Conservation (phyloP, 2,329 filamentous ascomycete genomes). For the Exophiala calicioides region DNA sequence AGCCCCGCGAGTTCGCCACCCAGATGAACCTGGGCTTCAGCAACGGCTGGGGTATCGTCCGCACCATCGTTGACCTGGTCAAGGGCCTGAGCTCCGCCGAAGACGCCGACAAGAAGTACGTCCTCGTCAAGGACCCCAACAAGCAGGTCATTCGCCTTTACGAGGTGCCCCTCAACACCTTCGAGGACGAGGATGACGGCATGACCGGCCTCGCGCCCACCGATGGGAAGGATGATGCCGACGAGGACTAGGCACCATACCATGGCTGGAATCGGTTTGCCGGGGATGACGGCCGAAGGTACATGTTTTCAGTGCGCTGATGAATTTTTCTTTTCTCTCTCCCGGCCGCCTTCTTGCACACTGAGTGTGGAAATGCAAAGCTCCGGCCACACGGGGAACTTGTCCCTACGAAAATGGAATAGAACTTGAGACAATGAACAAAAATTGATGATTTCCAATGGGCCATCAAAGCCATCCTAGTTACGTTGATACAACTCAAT, state of each 20-base stretch:
- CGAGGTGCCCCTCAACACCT: slow-evolving; percentile 80
- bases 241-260: slow-evolving; percentile 53
- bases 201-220: slow-evolving; percentile 56
- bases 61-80: slow-evolving; percentile 89
- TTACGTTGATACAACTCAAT: too few species aligned
- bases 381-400: too few species aligned
- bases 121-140: slow-evolving; percentile 83
- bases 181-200: slow-evolving; percentile 82
- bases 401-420: too few species aligned
- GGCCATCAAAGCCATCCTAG: too few species aligned
- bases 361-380: too few species aligned
- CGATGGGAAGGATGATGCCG: slow-evolving; percentile 56
- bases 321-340: too few species aligned
- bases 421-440: too few species aligned
- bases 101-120: slow-evolving; percentile 50
- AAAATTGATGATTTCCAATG: too few species aligned
- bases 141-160: slow-evolving; percentile 93
- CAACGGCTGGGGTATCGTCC: slow-evolving; percentile 98
- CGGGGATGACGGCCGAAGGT: too few species aligned
- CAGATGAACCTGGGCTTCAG: slow-evolving; percentile 98
- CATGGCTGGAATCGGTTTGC: too few species aligned
- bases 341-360: too few species aligned
- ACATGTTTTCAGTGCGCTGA: too few species aligned
- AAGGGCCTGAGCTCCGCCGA: slow-evolving; percentile 41
- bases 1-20: slow-evolving; percentile 91